Conservation (phyloP, 768 basidiomycete species). For the Serendipita vermifera region DNA sequence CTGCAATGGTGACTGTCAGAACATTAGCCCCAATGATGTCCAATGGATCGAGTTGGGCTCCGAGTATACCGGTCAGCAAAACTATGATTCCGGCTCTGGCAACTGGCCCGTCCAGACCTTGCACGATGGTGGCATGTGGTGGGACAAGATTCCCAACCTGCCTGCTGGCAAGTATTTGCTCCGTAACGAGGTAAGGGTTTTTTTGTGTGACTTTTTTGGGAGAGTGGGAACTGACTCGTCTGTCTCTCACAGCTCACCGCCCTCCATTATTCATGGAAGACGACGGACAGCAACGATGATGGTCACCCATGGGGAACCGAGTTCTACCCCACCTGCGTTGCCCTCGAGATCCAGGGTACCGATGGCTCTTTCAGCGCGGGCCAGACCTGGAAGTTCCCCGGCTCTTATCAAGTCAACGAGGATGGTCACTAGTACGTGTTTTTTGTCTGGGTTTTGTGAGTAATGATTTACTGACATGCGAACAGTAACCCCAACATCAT, state of each 20-base stretch:
- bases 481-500: no score
- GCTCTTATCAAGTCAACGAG: not conserved
- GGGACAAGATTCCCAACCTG: not conserved
- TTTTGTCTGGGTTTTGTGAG: not conserved
- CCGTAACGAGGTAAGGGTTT: not conserved
- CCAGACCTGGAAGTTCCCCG: not conserved
- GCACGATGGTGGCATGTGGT: not conserved
- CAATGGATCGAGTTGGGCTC: slow-evolving; percentile 1
- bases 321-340: not conserved
- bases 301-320: not conserved
- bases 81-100: not conserved
- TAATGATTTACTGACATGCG: not conserved
- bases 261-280: not conserved
- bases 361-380: not conserved
- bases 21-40: not conserved
- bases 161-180: slow-evolving; percentile 1
- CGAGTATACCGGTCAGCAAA: not conserved
- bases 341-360: not conserved
- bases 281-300: not conserved
- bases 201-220: not conserved
- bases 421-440: not conserved
- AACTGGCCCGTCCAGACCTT: not conserved
- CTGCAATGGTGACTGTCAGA: slow-evolving; percentile 6
- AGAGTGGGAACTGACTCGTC: not conserved
- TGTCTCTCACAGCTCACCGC: not conserved